Evolutionary conservation across 345 rosid species (phyloP).

Genomic region (Geranium rotundifolium): DNA sequence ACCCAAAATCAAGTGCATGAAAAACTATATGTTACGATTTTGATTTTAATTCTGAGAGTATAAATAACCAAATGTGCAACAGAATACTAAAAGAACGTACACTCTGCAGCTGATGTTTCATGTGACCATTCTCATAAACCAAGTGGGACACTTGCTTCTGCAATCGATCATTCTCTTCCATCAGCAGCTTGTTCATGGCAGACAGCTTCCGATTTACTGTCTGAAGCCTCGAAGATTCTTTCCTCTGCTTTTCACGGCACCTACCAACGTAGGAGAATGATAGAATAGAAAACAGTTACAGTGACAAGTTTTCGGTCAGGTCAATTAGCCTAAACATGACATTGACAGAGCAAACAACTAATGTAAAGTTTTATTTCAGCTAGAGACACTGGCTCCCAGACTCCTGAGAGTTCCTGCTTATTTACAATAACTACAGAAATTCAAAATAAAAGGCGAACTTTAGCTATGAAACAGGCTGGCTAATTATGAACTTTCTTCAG

Average conservation of each 20-base stretch:
- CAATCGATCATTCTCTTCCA: slow-evolving; percentile 97
- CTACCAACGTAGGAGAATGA: slow-evolving; percentile 14
- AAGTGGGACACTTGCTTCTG: slow-evolving; percentile 97
- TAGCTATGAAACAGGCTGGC: too few species aligned
- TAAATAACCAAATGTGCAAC: background rate
- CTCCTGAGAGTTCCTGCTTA: too few species aligned
- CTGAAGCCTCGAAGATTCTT: slow-evolving; percentile 86
- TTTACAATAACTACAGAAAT: too few species aligned
- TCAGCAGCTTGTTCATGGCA: slow-evolving; percentile 91
- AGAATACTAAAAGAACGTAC: slow-evolving; percentile 25
- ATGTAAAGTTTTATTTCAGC: too few species aligned
- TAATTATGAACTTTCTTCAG: too few species aligned
- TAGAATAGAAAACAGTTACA: background rate
- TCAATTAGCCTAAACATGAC: background rate
- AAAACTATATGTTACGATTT: background rate
- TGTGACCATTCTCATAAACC: slow-evolving; percentile 86
- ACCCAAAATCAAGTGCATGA: too few species aligned
- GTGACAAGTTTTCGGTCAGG: background rate
- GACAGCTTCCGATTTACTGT: slow-evolving; percentile 76
- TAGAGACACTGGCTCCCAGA: too few species aligned
- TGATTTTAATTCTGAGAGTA: too few species aligned
- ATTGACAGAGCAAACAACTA: background rate
- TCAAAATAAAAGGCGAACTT: too few species aligned
- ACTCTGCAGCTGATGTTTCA: slow-evolving; percentile 63
- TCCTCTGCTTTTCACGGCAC: slow-evolving; percentile 96